A percentile compares a stretch with the other conserved stretches of the same genome.
Evolutionary conservation across 2,329 filamentous ascomycete genomes (phyloP).

Genomic region (Colletotrichum simmondsii): DNA sequence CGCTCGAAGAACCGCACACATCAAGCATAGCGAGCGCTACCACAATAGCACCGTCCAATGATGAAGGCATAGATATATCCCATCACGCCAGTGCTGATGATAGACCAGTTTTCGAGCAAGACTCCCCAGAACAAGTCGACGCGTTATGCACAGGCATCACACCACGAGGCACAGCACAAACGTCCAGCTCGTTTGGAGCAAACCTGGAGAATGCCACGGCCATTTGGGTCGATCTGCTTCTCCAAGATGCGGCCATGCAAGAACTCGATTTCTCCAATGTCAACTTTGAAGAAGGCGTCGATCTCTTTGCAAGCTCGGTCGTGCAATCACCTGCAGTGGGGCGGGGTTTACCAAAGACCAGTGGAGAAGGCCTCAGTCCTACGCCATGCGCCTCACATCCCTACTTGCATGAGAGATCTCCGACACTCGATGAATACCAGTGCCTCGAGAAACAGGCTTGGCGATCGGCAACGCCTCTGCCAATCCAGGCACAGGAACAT

Average conservation of each 20-base stretch:
- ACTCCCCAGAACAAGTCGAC: not conserved
- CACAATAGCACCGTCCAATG: not conserved
- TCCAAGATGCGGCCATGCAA: constrained; percentile 20
- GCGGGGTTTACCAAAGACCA: not conserved
- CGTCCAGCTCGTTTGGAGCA: constrained; percentile 8
- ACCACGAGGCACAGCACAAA: not conserved
- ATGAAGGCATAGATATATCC: not conserved
- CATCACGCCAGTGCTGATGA: not conserved
- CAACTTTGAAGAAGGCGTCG: not conserved
- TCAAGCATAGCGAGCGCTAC: not conserved
- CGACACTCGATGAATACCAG: not conserved
- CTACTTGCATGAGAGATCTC: constrained; percentile 7
- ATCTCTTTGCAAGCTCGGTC: constrained; percentile 6
- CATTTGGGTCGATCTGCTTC: constrained; percentile 29
- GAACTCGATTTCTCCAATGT: constrained; percentile 11
- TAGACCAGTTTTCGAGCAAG: not conserved
- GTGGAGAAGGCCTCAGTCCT: not conserved
- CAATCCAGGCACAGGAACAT: constrained; percentile 8
- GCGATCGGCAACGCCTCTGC: constrained; percentile 3
- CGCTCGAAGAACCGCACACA: not conserved
- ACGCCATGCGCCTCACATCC: not conserved
- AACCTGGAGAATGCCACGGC: constrained; percentile 28
- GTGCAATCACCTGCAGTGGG: constrained; percentile 7
- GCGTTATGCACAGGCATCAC: not conserved
- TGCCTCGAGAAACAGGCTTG: constrained; percentile 18